Conservation (phyloP, 345 rosid genomes). For the Ceriops tagal region DNA sequence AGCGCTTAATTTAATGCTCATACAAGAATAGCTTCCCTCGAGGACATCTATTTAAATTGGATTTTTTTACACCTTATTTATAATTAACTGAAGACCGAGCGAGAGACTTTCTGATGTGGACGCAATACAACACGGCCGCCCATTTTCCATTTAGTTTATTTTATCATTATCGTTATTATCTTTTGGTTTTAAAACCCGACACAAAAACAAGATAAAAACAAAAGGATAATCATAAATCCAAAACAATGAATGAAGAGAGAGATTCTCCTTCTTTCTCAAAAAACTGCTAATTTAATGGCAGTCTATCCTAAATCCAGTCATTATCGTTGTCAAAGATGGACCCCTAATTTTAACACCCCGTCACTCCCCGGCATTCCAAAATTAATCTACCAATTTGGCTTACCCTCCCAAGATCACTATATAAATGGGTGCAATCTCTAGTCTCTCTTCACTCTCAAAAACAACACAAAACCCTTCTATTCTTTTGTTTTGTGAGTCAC, state of each 20-base stretch:
- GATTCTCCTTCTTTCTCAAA: background rate
- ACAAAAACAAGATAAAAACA: background rate
- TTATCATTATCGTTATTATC: too few relatives aligned
- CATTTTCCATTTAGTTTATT: too few relatives aligned
- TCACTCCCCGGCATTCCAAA: background rate
- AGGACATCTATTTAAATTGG: too few relatives aligned
- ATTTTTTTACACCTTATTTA: too few relatives aligned
- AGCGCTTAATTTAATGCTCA: too few relatives aligned
- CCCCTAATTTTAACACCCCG: background rate
- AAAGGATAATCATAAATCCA: background rate
- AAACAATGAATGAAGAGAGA: background rate
- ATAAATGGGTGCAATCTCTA: background rate
- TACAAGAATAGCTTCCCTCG: too few relatives aligned
- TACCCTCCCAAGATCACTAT: background rate
- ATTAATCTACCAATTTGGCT: background rate
- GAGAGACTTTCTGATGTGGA: too few relatives aligned
- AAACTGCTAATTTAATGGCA: background rate
- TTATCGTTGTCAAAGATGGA: background rate
- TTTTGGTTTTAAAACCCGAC: background rate
- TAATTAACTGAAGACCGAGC: too few relatives aligned
- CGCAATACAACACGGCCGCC: too few relatives aligned
- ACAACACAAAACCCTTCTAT: background rate
- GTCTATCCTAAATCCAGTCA: background rate
- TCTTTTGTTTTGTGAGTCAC: background rate
- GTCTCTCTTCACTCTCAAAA: background rate